These are phyloP conservation scores for Decorospora gaudefroyi DNA, from an alignment of 2,329 filamentous ascomycete genomes.

Conservation along the genomic window DNA sequence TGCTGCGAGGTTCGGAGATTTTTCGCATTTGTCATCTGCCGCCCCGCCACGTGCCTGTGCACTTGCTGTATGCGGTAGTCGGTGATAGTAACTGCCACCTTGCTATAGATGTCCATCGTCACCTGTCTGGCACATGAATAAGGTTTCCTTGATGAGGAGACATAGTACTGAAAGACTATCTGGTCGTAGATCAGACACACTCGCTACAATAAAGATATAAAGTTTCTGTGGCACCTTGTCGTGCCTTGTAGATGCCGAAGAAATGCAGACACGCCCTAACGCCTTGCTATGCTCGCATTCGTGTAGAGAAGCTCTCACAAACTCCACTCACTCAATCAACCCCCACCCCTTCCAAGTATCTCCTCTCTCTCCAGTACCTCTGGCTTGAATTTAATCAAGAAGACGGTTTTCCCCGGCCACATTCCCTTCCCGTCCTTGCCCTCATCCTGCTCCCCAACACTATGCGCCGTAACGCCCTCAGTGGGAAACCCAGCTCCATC, in stretches of 20 bases:
- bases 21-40: conserved; percentile 30
- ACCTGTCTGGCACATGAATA: background rate
- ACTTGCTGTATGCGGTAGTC: conserved; percentile 13
- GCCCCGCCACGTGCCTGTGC: conserved; percentile 10
- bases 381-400: conserved; percentile 88
- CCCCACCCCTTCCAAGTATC: conserved; percentile 67
- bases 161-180: too few species aligned
- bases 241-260: too few species aligned
- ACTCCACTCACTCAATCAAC: conserved; percentile 26
- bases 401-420: conserved; percentile 97
- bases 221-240: too few species aligned
- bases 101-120: background rate
- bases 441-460: conserved; percentile 57
- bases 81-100: background rate
- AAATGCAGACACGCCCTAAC: conserved; percentile 8
- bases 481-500: conserved; percentile 90
- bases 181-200: too few species aligned
- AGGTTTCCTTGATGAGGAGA: too few species aligned
- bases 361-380: conserved; percentile 91
- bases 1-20: too few species aligned
- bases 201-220: too few species aligned
- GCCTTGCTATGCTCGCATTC: conserved; percentile 24
- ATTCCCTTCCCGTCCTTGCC: conserved; percentile 61
- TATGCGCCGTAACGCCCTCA: conserved; percentile 82
- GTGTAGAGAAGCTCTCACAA: background rate